Conservation (phyloP, 805 yeast genomes). For the Hanseniaspora mollemarum region DNA sequence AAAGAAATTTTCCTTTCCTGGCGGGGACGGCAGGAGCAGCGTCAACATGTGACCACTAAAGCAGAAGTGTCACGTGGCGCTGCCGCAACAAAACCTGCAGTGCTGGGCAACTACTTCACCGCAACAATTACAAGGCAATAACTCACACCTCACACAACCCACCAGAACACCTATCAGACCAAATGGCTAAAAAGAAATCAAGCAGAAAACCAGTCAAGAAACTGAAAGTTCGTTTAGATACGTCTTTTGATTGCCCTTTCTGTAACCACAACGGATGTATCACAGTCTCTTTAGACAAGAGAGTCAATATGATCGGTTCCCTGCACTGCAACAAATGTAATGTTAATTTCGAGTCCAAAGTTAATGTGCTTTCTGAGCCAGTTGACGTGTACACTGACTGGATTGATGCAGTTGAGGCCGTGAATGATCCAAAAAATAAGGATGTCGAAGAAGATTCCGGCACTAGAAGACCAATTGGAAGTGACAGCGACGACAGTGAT, state of each 20-base stretch:
- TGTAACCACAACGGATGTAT: slow-evolving; percentile 94
- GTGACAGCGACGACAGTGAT: slow-evolving; percentile 24
- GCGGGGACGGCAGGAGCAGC: too few relatives aligned
- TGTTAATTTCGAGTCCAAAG: slow-evolving; percentile 79
- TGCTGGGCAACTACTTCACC: too few relatives aligned
- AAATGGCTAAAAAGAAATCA: slow-evolving; percentile 65
- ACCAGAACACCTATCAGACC: background rate
- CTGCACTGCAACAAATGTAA: slow-evolving; percentile 89
- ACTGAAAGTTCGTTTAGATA: slow-evolving; percentile 66
- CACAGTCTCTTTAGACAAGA: slow-evolving; percentile 77
- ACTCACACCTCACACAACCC: background rate
- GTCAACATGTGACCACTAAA: too few relatives aligned
- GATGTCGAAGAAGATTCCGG: slow-evolving; percentile 27
- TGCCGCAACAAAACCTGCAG: too few relatives aligned
- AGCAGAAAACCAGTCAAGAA: slow-evolving; percentile 70
- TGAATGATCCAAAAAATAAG: slow-evolving; percentile 32
- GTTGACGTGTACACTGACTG: slow-evolving; percentile 93
- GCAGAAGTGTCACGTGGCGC: too few relatives aligned
- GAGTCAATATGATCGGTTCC: slow-evolving; percentile 61
- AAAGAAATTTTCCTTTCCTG: background rate
- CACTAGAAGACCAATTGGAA: slow-evolving; percentile 19
- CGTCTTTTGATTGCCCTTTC: slow-evolving; percentile 79
- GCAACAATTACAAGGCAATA: too few relatives aligned
- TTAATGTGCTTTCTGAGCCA: slow-evolving; percentile 68
- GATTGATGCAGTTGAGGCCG: slow-evolving; percentile 89